Base-by-base conservation (phyloP, 2,329 filamentous ascomycete species). In the Metarhizium sp. region DNA sequence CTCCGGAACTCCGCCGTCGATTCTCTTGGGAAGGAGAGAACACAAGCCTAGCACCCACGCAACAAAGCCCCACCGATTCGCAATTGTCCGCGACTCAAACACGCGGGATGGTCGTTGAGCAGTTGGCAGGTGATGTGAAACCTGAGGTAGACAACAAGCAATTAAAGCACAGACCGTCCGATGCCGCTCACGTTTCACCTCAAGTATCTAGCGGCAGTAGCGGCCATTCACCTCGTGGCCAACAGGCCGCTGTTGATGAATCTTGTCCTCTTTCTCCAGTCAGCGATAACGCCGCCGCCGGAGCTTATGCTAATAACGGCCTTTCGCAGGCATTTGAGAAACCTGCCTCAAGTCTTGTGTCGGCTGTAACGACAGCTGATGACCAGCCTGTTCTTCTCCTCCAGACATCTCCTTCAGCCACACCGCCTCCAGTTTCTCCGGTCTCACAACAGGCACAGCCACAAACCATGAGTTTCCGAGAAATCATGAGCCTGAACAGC, bases 401-500 rank as follows among this genome's bases (percentile, higher is more conserved):
- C 7, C 56, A 51, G 3, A 14, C 20, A 6, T 29, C n/a, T 7
- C 25, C 55, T 16, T 20, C 46, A 13, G 13, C 14, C 5, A 54
- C 59, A 32, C 52, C 58, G 6, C 52, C 59, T n/a, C 55, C 60
- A 57, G 18, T 55, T 58, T 48, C 59, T 13, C 36, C 51, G 11
- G 29, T 55, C 13, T 48, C 48, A 25, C 53, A 61, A 51, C 53
- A 51, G 30, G 48, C 55, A 29, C 58, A 55, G 29, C 50, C 64
- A 11, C 64, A 64, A 50, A 73, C 81, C 42, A 77, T 80, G 59
- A 75, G 79, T 1, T 92, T 95, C 70, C 82, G 85, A 52, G 87
- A 95, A 56, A 95, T 96, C 58, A 77, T 90, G 63, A 82, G 81
- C 8, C 77, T 94, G 51, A 77, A 80, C 16, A 82, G 80, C 2